Base-by-base conservation (phyloP, 371 early-diverging fungal species). In the Mucor plumbeus region DNA sequence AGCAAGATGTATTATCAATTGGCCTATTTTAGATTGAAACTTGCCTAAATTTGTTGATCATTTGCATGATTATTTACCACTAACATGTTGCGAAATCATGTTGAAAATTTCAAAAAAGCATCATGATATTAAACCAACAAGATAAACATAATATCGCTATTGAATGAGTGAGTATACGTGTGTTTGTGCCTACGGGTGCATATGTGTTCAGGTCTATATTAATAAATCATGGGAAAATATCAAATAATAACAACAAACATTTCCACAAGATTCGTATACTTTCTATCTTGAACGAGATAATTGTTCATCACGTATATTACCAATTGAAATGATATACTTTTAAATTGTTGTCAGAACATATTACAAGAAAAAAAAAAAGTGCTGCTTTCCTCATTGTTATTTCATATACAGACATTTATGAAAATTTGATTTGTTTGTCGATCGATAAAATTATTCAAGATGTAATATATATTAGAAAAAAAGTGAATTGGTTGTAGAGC, bases 171-270 rank as follows among this genome's bases (percentile, higher is more conserved):
- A 17, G n/a, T 44, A 1, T 4, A n/a, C n/a, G 44, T n/a, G 17
- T 44, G 17, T 44, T 15, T 44, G n/a, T 44, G 44, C 8, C 17
- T 44, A 43, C n/a, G 44, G 43, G 4, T 4, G 15, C n/a, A 5
- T 5, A 17, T 44, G 15, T n/a, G 44, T 17, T 44, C 5, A 17
- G n/a, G 43, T 48, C 50, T 50, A 26, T 19, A 48, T 48, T 19
- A 19, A 48, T 48, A 48, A 48, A 48, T 50, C 50, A 50, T 50
- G 50, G 26, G 50, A 19, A 50, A 50, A 50, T 48, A 50, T 8
- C 50, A 47, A 50, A 50, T 17, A 50, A 50, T 19, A 50, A 50
- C 50, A 50, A 50, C 50, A 50, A 50, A 50, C 50, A 50, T 50
- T 21, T 21, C 50, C 50, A 50, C 50, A 50, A 50, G 50, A 50